Base-by-base conservation (phyloP, 805 yeast species). In the Ogataea siamensis region DNA sequence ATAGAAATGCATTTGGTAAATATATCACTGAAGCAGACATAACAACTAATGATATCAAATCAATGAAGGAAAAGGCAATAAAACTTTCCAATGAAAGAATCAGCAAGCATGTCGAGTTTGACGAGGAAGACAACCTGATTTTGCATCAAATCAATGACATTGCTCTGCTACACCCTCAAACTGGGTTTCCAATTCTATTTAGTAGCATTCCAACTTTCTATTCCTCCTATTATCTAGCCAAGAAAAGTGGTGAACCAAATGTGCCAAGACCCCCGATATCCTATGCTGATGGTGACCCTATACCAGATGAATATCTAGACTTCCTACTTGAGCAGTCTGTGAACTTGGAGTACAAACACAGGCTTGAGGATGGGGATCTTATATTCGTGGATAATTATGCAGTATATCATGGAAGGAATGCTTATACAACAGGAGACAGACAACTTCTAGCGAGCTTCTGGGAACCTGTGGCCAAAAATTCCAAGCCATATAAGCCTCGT, bases 381-480 rank as follows among this genome's bases (percentile, higher is more conserved):
- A 14, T 55, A 15, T 45, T 47, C 32, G 30, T 54, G 11, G 56
- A 54, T 29, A 55, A 54, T 24, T 54, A 41, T 34, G 47, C 45
- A 16, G 50, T 47, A 5, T 52, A 51, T 28, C 58, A 54, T 30
- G 58, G 57, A 13, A 45, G 57, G 37, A 49, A 49, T 26, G 45
- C 54, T 5, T 52, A 49, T 28, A 43, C 37, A 4, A 40, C 32
- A 3, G 53, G 54, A 3, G 47, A 47, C 13, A 41, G 58, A 20
- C 47, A 40, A 13, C 43, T 54, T 13, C 33, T 53, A 25, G 60
- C 51, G 3, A 52, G 56, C 33, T 53, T 54, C 19, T 54, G 55
- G 55, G 54, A 47, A 13, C 32, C 29, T 10, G 25, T 8, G 6
- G 14, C 27, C 3, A 11, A 29, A 3, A 19, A 18, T n/a, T 21